Conservation (phyloP, 2,329 filamentous ascomycete genomes). For the Fusarium foetens region DNA sequence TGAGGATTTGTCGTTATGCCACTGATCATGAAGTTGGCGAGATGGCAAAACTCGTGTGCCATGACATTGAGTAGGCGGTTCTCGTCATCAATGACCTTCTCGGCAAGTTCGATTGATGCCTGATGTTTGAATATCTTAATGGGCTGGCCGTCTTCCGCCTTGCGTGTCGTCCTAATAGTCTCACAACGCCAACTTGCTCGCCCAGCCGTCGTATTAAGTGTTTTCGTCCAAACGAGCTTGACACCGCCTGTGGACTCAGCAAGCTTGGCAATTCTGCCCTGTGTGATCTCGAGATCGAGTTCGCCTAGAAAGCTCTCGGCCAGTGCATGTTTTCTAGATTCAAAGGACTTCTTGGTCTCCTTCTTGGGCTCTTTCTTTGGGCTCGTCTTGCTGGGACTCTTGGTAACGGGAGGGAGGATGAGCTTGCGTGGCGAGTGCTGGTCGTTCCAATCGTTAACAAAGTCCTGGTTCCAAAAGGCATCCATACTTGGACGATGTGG, state of each 20-base stretch:
- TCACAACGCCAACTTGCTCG: conserved; percentile 78
- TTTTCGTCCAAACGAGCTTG: conserved; percentile 77
- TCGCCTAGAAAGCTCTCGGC: conserved; percentile 73
- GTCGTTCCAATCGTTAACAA: conserved; percentile 72
- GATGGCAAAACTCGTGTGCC: conserved; percentile 96
- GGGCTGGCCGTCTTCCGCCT: conserved; percentile 39
- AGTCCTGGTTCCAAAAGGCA: conserved; percentile 68
- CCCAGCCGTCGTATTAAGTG: conserved; percentile 82
- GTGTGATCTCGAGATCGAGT: conserved; percentile 73
- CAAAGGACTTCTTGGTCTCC: conserved; percentile 68
- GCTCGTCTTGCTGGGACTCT: conserved; percentile 45
- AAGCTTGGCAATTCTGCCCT: conserved; percentile 67
- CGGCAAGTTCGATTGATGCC: conserved; percentile 86
- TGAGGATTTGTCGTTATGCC: conserved; percentile 81
- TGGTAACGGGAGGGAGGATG: conserved; percentile 44
- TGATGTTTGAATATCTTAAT: conserved; percentile 61
- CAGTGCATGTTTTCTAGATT: conserved; percentile 68
- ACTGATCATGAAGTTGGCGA: conserved; percentile 90
- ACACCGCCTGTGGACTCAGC: conserved; percentile 75
- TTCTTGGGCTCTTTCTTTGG: conserved; percentile 52
- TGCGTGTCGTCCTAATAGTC: conserved; percentile 54
- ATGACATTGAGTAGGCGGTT: conserved; percentile 85
- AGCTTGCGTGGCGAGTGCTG: conserved; percentile 64
- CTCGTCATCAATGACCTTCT: conserved; percentile 85
- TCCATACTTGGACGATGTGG: conserved; percentile 65